Conservation (phyloP, 2,329 filamentous ascomycete species). For the Ophiostoma tasmaniense region DNA sequence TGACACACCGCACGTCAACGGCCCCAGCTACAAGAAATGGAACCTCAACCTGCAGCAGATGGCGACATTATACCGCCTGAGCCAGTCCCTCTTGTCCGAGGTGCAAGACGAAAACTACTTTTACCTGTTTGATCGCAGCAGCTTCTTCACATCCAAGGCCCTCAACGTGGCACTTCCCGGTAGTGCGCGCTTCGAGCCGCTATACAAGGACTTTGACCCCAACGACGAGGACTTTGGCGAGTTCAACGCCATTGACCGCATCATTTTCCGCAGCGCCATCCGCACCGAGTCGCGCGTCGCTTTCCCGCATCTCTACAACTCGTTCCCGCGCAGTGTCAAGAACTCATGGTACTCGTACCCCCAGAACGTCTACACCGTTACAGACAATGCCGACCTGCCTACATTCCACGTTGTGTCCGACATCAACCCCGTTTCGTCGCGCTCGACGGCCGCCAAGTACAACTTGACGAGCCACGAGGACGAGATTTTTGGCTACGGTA, state of each 20-base stretch:
- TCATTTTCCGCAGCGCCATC: slow-evolving; percentile 93
- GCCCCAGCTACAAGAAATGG: slow-evolving; percentile 94
- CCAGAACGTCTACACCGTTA: slow-evolving; percentile 81
- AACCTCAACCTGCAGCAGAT: slow-evolving; percentile 90
- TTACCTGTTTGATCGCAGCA: slow-evolving; percentile 91
- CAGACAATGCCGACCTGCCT: slow-evolving; percentile 80
- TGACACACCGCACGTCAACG: slow-evolving; percentile 90
- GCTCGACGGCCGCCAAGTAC: slow-evolving; percentile 89
- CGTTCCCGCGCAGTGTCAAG: slow-evolving; percentile 85
- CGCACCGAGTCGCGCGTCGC: slow-evolving; percentile 93
- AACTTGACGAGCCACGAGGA: slow-evolving; percentile 89
- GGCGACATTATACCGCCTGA: slow-evolving; percentile 88
- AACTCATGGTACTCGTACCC: slow-evolving; percentile 90
- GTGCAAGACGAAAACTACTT: slow-evolving; percentile 95
- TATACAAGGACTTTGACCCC: slow-evolving; percentile 97
- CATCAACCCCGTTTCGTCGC: slow-evolving; percentile 94
- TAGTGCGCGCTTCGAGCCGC: slow-evolving; percentile 87
- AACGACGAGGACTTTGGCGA: slow-evolving; percentile 99
- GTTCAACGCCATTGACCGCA: slow-evolving; percentile 98
- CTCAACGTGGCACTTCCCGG: slow-evolving; percentile 97
- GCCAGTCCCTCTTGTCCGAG: slow-evolving; percentile 82
- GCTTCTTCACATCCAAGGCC: slow-evolving; percentile 91
- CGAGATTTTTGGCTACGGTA: slow-evolving; percentile 76
- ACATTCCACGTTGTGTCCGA: slow-evolving; percentile 97
- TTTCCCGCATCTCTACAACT: slow-evolving; percentile 94